phyloP scores from a whole-genome alignment of 371 early-diverging fungal species.

The Fennellomyces sp. region DNA sequence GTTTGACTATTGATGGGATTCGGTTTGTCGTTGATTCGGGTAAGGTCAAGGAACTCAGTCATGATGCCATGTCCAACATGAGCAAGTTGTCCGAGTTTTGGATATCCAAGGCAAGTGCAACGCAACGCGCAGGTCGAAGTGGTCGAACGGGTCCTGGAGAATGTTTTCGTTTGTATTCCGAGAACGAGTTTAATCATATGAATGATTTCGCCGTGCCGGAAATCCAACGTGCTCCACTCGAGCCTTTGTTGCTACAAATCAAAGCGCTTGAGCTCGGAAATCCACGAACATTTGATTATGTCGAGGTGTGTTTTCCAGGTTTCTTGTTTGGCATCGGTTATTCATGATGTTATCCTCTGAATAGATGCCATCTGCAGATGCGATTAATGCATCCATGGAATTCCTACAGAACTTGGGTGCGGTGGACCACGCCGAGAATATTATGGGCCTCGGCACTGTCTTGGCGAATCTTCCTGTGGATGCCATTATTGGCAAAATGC shows the following conservation, averaged over 20 bases:
- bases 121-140: constrained; percentile 88
- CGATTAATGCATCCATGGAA: constrained; percentile 63
- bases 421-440: constrained; percentile 48
- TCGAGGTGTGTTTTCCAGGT: constrained; percentile 35
- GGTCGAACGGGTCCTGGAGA: constrained; percentile 85
- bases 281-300: constrained; percentile 56
- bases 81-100: constrained; percentile 69
- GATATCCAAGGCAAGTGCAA: constrained; percentile 74
- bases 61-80: constrained; percentile 53
- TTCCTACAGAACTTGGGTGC: constrained; percentile 65
- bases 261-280: constrained; percentile 67
- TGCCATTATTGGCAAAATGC: constrained; percentile 85
- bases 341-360: background rate
- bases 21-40: constrained; percentile 80
- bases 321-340: background rate
- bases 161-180: constrained; percentile 61
- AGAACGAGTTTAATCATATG: constrained; percentile 49
- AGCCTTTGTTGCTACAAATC: constrained; percentile 76
- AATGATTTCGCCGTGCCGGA: constrained; percentile 67
- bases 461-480: constrained; percentile 88
- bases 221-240: constrained; percentile 77
- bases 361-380: constrained; percentile 59
- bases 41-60: constrained; percentile 71
- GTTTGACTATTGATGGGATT: constrained; percentile 78
- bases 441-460: constrained; percentile 86